Conservation (phyloP, 805 yeast species). For the Ogataea corticis region DNA sequence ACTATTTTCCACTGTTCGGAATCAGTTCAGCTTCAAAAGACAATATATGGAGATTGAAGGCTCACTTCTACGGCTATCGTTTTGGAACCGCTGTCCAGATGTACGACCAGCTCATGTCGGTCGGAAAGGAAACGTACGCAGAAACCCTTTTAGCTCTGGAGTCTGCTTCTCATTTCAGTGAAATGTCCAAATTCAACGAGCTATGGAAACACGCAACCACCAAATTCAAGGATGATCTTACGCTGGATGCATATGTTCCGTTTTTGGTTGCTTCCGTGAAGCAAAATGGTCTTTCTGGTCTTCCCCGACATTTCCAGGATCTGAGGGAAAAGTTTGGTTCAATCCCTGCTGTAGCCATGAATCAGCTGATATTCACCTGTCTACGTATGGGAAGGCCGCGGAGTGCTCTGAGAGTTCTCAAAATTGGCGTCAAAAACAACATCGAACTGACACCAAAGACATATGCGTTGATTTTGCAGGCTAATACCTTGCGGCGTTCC, state of each 20-base stretch:
- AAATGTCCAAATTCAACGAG: slow-evolving; percentile 16
- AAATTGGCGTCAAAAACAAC: slow-evolving; percentile 19
- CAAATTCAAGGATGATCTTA: slow-evolving; percentile 14
- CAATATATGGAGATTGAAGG: slow-evolving; percentile 25
- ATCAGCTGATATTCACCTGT: slow-evolving; percentile 29
- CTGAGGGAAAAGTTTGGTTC: slow-evolving; percentile 10
- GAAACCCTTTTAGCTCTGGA: slow-evolving; percentile 25
- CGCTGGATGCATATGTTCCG: slow-evolving; percentile 19
- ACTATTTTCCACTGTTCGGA: slow-evolving; percentile 27
- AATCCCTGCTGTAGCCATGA: slow-evolving; percentile 25
- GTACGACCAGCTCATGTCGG: slow-evolving; percentile 13
- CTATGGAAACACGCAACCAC: slow-evolving; percentile 22
- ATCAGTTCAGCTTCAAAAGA: slow-evolving; percentile 19
- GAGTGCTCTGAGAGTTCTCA: slow-evolving; percentile 20
- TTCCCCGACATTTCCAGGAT: slow-evolving; percentile 18
- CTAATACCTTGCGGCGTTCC: slow-evolving; percentile 18
- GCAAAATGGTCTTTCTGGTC: slow-evolving; percentile 15
- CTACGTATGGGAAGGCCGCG: slow-evolving; percentile 21
- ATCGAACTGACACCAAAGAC: slow-evolving; percentile 24
- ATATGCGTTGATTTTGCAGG: slow-evolving; percentile 30
- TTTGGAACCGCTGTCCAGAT: slow-evolving; percentile 22
- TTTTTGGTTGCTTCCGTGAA: slow-evolving; percentile 26
- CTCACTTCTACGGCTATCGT: slow-evolving; percentile 27
- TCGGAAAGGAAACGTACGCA: slow-evolving; percentile 14
- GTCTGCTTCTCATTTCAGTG: slow-evolving; percentile 21